Conservation (phyloP, 371 early-diverging fungal species). For the Entomophthora muscae region DNA sequence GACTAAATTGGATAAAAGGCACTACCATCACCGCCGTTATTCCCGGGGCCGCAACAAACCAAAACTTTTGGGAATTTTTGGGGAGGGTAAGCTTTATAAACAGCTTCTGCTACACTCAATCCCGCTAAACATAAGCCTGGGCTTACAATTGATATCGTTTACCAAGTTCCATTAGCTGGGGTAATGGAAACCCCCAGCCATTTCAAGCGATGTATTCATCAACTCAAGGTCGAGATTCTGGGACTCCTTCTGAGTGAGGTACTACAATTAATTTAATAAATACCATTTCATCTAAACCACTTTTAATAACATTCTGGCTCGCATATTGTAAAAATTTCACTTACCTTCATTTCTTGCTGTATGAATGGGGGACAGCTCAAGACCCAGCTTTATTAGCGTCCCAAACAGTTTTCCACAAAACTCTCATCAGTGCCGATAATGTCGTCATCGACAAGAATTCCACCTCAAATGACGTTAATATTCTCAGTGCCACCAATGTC, state of each 20-base stretch:
- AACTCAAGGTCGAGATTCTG: background rate
- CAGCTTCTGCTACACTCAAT: background rate
- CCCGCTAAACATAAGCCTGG: background rate
- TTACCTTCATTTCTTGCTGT: too few species aligned
- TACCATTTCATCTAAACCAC: too few species aligned
- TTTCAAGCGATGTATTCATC: background rate
- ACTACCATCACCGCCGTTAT: constrained; percentile 89
- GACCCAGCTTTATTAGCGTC: too few species aligned
- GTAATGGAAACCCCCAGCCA: background rate
- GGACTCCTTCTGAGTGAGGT: background rate
- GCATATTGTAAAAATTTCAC: too few species aligned
- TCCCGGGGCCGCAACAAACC: constrained; percentile 73
- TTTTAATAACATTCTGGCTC: too few species aligned
- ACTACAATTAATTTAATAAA: too few species aligned
- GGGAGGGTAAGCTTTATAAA: background rate
- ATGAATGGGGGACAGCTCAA: too few species aligned
- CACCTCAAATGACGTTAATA: too few species aligned
- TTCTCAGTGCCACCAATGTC: too few species aligned
- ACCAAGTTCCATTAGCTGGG: background rate
- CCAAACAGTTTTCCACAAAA: too few species aligned
- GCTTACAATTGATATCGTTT: background rate
- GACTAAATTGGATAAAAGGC: background rate
- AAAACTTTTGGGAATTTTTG: constrained; percentile 12
- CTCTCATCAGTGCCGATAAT: too few species aligned
- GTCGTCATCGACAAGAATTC: too few species aligned